Base-by-base conservation (phyloP, 1,139 yeast genomes). In the Pichia sp. region DNA sequence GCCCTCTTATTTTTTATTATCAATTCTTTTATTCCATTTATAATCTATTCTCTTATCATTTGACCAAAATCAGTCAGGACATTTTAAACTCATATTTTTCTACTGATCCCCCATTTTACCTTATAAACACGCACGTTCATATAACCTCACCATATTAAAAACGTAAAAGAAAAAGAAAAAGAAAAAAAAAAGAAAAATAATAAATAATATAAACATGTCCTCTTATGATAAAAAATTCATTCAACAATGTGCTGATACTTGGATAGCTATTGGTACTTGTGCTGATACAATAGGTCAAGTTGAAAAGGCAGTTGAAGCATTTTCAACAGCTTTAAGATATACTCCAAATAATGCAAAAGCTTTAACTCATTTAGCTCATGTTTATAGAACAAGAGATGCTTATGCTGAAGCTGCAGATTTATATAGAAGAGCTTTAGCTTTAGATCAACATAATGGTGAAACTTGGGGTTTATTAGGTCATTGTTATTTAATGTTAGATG, bases 381-480 rank as follows among this genome's bases (percentile, higher is more conserved):
- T 89, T 39, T 89, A 89, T 67, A 79, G 97, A 46, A 81, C 92
- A 40, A 75, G 90, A 56, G 97, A 92, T 65, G 86, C 86, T 65
- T 92, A 88, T 63, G 85, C 86, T 58, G 86, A 88, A 65, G 97
- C 97, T 4, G 95, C 96, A 10, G 97, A 90, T 65, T 77, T 87
- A 55, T 92, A 88, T 66, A 95, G 90, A 67, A 79, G 88, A 58
- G 95, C 96, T 2, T 71, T 92, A 53, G 78, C 84, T 52, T 76
- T 86, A 52, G 82, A 83, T 59, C 94, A 90, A 27, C 92, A 86
- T 64, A 84, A 88, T 57, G 97, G 97, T 51, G 97, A 90, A 61
- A 87, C 95, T 39, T 92, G 98, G 98, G 97, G 97, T 0, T 77
- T 94, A 30, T 72, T 92, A 57, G 97, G 98, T 45, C 98, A 92